Evolutionary conservation across 257 asterid genomes (phyloP), one percentile per base, ranked within the genome.

Genomic region (Catharanthus roseus): DNA sequence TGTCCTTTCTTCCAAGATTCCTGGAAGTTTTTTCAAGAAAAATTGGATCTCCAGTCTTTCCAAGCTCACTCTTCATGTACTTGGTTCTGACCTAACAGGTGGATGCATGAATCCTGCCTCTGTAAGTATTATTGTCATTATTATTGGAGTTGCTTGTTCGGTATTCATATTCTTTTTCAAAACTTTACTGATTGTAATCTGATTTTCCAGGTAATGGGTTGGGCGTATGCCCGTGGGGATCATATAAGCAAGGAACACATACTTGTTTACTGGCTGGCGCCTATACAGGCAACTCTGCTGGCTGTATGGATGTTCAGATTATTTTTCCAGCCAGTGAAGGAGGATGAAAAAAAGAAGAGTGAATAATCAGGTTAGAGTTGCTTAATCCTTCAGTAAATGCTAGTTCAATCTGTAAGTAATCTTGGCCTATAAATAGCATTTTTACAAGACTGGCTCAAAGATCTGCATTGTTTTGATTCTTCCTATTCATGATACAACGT

Each of bases 31-130:
- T 82, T 72, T 84, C 72, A 82, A 81, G 96, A 90, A 88, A 71
- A 92, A 90, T 29, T 92, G 98, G 98, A 92, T 92, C 77, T 76
- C 97, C 41, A 90, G 96, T 69, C 79, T 90, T 68, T 83, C 96
- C 24, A 92, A 92, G 83, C 83, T 90, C 26, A 73, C 88, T 54
- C 97, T 92, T 62, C 98, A 92, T 75, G 76, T 87, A 19, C 96
- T 92, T 44, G 96, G 90, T 72, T 87, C 98, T 54, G 98, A 92
- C 79, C 84, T 92, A 45, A 92, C 98, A 0, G 98, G 98, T 3
- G 98, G 98, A 65, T 88, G 91, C 88, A 92, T 92, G 98, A 92
- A 92, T 85, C 98, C 98, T 13, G 98, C 97, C 56, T 85, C 98
- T 49, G 98, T 92, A 81, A 85, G 93, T 72, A 63, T 38, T 38